Conservation (phyloP, 768 basidiomycete genomes). For the Psilocybe tampanensis region DNA sequence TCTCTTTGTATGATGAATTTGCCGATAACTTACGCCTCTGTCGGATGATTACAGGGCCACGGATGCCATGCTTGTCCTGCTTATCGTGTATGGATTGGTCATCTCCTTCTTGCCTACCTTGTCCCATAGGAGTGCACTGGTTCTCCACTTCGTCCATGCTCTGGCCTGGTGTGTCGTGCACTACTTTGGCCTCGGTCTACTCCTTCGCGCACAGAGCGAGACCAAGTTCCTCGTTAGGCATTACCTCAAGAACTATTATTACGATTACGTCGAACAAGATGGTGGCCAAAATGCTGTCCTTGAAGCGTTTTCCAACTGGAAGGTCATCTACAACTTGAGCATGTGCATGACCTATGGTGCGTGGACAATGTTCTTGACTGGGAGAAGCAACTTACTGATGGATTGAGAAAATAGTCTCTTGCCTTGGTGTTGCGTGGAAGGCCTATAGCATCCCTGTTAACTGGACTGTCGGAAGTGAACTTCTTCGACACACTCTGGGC, state of each 20-base stretch:
- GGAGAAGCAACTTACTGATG: conserved; percentile 4
- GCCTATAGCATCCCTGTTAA: conserved; percentile 80
- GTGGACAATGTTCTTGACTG: conserved; percentile 7
- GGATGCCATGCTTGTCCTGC: conserved; percentile 79
- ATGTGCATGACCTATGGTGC: conserved; percentile 94
- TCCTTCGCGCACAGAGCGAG: conserved; percentile 83
- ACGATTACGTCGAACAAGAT: conserved; percentile 58
- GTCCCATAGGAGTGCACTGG: conserved; percentile 53
- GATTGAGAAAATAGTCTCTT: conserved; percentile 61
- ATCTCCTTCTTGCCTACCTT: conserved; percentile 58
- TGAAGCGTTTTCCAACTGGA: conserved; percentile 97
- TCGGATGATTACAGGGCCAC: conserved; percentile 58
- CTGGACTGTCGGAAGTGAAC: conserved; percentile 87
- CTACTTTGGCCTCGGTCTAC: conserved; percentile 81
- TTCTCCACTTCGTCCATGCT: conserved; percentile 81
- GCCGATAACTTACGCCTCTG: conserved; percentile 22
- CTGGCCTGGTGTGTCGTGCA: conserved; percentile 87
- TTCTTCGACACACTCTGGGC: conserved; percentile 89
- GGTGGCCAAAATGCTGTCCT: conserved; percentile 77
- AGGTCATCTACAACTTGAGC: conserved; percentile 87
- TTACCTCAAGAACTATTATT: conserved; percentile 93
- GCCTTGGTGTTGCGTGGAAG: conserved; percentile 85
- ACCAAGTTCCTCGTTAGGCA: conserved; percentile 91
- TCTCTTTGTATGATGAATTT: neutral
- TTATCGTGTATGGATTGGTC: conserved; percentile 68